Conservation (phyloP, 495 filamentous ascomycete genomes). For the Neurospora discreta region DNA sequence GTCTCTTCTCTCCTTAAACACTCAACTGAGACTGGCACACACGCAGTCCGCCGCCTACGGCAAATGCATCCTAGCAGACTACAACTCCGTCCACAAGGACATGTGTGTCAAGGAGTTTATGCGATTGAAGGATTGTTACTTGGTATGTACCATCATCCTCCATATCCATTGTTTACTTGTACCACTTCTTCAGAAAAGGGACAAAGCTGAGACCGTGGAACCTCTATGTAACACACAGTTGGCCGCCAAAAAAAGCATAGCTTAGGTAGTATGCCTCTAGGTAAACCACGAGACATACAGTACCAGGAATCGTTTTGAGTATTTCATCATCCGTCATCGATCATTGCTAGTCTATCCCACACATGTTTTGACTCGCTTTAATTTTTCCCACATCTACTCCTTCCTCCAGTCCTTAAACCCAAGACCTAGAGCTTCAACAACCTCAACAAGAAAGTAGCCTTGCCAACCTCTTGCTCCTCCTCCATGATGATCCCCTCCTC, state of each 20-base stretch:
- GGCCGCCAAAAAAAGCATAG: not conserved
- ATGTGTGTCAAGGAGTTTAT: constrained; percentile 83
- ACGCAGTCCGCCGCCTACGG: constrained; percentile 45
- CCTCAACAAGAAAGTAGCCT: constrained; percentile 74
- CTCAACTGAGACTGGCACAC: too few relatives aligned
- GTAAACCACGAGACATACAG: not conserved
- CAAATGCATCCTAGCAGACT: constrained; percentile 84
- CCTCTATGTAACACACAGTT: not conserved
- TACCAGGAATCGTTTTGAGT: not conserved
- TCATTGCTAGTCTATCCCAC: not conserved
- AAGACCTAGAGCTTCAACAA: constrained; percentile 54
- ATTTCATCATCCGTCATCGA: not conserved
- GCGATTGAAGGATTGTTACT: constrained; percentile 74
- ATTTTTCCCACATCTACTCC: not conserved
- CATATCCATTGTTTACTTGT: not conserved
- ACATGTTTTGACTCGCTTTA: not conserved
- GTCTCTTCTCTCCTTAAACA: too few relatives aligned
- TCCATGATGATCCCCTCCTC: constrained; percentile 59
- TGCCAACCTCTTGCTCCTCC: constrained; percentile 84
- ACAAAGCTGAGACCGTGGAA: too few relatives aligned
- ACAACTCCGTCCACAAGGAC: constrained; percentile 82
- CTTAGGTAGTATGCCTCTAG: not conserved
- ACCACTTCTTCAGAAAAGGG: not conserved
- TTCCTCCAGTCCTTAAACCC: not conserved
- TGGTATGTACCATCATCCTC: constrained; percentile 49